phyloP scores from a whole-genome alignment of 495 filamentous ascomycete genomes.

The Penicillium angulare region DNA sequence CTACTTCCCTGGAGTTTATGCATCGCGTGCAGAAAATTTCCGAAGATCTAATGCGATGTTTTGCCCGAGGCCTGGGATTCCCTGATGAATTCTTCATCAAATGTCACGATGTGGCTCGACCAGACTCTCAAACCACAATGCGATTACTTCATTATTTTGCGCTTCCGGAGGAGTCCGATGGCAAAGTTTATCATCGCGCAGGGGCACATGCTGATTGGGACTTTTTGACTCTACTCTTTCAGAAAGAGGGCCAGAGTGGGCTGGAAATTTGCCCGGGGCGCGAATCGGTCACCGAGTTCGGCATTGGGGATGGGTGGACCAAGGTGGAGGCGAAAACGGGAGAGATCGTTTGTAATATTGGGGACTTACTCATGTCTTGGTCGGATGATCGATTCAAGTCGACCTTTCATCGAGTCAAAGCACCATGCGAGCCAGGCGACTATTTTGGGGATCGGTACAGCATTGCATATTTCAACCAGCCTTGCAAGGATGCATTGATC shows the following conservation, averaged over 20 bases:
- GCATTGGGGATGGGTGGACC: constrained; percentile 60
- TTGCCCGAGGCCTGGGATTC: constrained; percentile 58
- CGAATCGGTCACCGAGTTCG: constrained; percentile 59
- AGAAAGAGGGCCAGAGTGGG: constrained; percentile 59
- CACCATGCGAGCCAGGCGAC: constrained; percentile 51
- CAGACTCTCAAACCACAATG: constrained; percentile 55
- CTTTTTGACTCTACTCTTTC: constrained; percentile 64
- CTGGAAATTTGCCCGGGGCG: constrained; percentile 66
- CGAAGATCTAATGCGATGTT: constrained; percentile 57
- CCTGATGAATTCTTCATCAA: constrained; percentile 54
- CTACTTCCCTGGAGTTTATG: constrained; percentile 51
- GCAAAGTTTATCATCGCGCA: constrained; percentile 54
- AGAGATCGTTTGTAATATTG: constrained; percentile 67
- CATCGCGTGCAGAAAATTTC: constrained; percentile 48
- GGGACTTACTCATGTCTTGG: constrained; percentile 68
- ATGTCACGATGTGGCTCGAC: constrained; percentile 48
- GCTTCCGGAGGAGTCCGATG: constrained; percentile 40
- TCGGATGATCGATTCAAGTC: constrained; percentile 68
- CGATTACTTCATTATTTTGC: constrained; percentile 60
- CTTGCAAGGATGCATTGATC: constrained; percentile 56
- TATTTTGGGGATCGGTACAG: constrained; percentile 60
- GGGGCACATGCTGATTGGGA: constrained; percentile 66
- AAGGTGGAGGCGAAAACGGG: constrained; percentile 54
- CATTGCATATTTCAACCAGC: constrained; percentile 67
- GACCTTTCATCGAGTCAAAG: constrained; percentile 61